Conservation (phyloP, 169 alveolate genomes). For the Plasmodium yoelii region DNA sequence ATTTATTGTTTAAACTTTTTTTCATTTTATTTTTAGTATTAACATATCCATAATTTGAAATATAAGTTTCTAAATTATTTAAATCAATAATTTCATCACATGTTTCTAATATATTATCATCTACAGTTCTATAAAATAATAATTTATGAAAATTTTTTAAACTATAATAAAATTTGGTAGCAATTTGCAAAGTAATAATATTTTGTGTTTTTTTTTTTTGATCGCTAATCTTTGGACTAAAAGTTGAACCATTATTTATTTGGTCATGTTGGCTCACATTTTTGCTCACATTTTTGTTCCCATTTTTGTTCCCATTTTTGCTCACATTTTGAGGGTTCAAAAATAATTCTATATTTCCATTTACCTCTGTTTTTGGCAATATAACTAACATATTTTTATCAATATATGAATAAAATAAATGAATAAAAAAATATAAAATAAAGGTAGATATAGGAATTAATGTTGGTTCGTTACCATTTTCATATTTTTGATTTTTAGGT, state of each 20-base stretch:
- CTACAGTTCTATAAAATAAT: conserved; percentile 41
- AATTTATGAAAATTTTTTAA: conserved; percentile 40
- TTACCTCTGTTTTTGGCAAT: not conserved
- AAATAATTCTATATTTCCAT: conserved; percentile 28
- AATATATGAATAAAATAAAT: conserved; percentile 68
- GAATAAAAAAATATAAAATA: conserved; percentile 52
- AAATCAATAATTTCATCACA: not conserved
- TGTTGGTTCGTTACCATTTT: conserved; percentile 48
- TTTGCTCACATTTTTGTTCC: no score
- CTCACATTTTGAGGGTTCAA: not conserved
- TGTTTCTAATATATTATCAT: conserved; percentile 4
- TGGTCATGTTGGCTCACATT: no score
- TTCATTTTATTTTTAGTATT: not conserved
- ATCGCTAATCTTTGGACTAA: no score
- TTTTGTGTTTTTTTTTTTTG: not conserved
- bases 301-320: no score
- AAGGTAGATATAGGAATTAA: conserved; percentile 60
- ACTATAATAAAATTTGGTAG: conserved; percentile 50
- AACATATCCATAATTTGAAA: not conserved
- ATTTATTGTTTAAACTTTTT: not conserved
- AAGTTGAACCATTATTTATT: no score
- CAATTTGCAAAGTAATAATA: conserved; percentile 51
- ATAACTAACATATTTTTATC: conserved; percentile 23
- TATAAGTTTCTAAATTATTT: not conserved
- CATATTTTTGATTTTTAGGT: conserved; percentile 18